Conservation (phyloP, 768 basidiomycete genomes). For the Lactifluus subvellereus region DNA sequence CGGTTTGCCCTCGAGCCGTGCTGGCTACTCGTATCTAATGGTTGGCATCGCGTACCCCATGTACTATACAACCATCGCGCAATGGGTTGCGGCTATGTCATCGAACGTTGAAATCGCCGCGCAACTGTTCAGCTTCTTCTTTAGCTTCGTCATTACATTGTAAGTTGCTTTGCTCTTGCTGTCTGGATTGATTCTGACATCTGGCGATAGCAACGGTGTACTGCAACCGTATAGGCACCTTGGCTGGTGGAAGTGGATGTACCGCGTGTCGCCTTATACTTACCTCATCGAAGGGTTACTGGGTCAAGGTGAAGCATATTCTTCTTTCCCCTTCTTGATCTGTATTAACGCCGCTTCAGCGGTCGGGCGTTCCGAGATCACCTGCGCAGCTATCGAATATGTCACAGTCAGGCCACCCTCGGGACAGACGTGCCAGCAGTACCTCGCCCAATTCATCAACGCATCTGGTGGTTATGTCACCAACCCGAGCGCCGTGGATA, state of each 20-base stretch:
- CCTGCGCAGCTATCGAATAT: conserved; percentile 59
- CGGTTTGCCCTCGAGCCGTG: conserved; percentile 35
- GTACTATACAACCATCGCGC: conserved; percentile 41
- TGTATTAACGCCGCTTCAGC: conserved; percentile 32
- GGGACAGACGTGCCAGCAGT: conserved; percentile 44
- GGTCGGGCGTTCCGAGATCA: conserved; percentile 43
- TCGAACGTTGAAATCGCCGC: conserved; percentile 39
- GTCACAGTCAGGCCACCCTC: conserved; percentile 45
- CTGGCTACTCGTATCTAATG: conserved; percentile 38
- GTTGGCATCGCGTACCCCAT: conserved; percentile 37
- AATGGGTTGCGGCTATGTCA: conserved; percentile 39
- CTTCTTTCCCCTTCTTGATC: neutral
- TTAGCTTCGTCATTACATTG: conserved; percentile 41
- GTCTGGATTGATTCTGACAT: neutral
- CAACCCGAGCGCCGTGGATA: conserved; percentile 34
- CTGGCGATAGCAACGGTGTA: conserved; percentile 38
- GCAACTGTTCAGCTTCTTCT: conserved; percentile 35
- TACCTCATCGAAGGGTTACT: conserved; percentile 38
- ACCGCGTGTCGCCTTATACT: conserved; percentile 32
- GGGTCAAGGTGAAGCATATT: conserved; percentile 39
- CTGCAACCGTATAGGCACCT: conserved; percentile 41
- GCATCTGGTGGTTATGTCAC: conserved; percentile 44
- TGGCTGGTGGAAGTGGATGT: conserved; percentile 44
- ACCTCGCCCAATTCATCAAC: conserved; percentile 39
- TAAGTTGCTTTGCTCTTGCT: conserved; percentile 23